phyloP scores from a whole-genome alignment of 768 basidiomycete genomes.

The Agaricus blazei region DNA sequence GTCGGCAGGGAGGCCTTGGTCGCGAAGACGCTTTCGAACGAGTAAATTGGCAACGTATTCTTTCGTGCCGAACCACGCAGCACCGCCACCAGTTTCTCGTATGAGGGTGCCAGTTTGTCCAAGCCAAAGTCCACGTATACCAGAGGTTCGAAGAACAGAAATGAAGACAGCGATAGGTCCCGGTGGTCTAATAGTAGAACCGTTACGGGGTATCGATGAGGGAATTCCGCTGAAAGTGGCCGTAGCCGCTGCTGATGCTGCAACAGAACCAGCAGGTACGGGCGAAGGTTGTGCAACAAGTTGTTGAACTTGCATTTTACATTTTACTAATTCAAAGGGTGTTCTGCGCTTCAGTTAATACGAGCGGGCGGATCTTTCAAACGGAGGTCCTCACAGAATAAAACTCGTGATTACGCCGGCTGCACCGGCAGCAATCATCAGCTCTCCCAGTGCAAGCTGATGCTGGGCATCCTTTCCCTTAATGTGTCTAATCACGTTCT shows the following conservation, averaged over 20 bases:
- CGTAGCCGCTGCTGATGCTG: slow-evolving; percentile 8
- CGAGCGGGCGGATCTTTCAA: neutral
- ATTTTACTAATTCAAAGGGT: slow-evolving; percentile 93
- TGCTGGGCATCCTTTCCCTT: slow-evolving; percentile 22
- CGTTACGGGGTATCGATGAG: neutral
- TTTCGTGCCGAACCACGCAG: slow-evolving; percentile 89
- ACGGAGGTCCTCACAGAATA: slow-evolving; percentile 56
- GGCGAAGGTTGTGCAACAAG: slow-evolving; percentile 14
- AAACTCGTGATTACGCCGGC: slow-evolving; percentile 87
- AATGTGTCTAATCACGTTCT: slow-evolving; percentile 47
- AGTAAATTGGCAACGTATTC: slow-evolving; percentile 68
- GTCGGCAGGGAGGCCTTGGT: slow-evolving; percentile 5
- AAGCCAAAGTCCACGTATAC: slow-evolving; percentile 89
- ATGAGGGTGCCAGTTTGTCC: slow-evolving; percentile 93
- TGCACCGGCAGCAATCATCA: slow-evolving; percentile 78
- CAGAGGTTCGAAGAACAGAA: slow-evolving; percentile 58
- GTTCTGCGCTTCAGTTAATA: slow-evolving; percentile 44
- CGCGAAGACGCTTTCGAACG: slow-evolving; percentile 40
- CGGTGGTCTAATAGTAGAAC: slow-evolving; percentile 36
- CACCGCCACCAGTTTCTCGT: slow-evolving; percentile 87
- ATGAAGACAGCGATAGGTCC: slow-evolving; percentile 71
- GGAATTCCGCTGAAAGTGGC: slow-evolving; percentile 10
- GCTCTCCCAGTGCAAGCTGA: slow-evolving; percentile 55
- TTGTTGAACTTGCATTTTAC: slow-evolving; percentile 84
- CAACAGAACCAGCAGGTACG: slow-evolving; percentile 14